Evolutionary conservation across 2,329 filamentous ascomycete species (phyloP), one percentile per base, ranked within the genome.

Genomic region (Fusarium sulawesiense): DNA sequence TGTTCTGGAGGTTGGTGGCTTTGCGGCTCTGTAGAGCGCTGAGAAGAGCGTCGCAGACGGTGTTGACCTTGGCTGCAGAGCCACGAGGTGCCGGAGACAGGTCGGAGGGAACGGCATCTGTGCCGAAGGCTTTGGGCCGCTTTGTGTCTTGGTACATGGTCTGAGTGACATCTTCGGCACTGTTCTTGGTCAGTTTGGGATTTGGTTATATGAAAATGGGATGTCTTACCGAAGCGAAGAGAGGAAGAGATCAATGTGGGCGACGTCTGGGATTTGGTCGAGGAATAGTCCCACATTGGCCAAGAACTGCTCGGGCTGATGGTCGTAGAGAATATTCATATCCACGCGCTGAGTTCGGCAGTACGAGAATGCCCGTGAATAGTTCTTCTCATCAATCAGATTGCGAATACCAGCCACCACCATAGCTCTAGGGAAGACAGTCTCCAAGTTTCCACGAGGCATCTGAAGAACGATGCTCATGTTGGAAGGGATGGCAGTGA

Each of bases 261-360:
- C 88, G 14, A 92, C 85, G 68, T 93, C 94, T 73, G 91, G 89
- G 42, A 99, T 85, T 78, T 99, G 94, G 20, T 93, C 89, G 32
- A 98, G 84, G 75, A 99, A 97, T 1, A 92, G 80, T 1, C 86
- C 84, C 13, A 97, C 87, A 70, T 90, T 92, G 6, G 86, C 83
- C 78, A 98, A 86, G 77, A 99, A 98, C 72, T 97, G 92, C 40
- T 90, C 86, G 0, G 95, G 93, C n/a, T 90, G 89, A 80, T 98
- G 93, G 76, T 99, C 96, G 76, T 97, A 95, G 4, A 99, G 84
- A 66, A 99, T 95, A 76, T 99, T 99, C 92, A 98, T 94, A 76
- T 99, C 96, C 1, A 99, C 96, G 72, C 97, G 89, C 78, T 99
- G 97, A 23, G 91, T 95, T 53, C 96, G 90, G 78, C 96, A 98